phyloP scores from a whole-genome alignment of 805 yeast species.

The Ogataea nonfermentans region DNA sequence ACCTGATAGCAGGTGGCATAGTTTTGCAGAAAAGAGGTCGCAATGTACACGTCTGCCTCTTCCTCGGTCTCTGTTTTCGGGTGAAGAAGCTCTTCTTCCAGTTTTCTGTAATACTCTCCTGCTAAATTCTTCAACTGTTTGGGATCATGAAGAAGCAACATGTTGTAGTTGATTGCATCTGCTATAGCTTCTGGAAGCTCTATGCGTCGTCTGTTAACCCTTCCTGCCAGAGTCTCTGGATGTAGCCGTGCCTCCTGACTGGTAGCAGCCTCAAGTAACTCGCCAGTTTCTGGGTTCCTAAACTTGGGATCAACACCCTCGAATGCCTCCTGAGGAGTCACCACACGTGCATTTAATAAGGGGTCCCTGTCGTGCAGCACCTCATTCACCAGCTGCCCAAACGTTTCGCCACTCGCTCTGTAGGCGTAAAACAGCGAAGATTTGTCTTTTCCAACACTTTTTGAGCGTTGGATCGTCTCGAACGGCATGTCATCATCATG shows the following conservation, averaged over 20 bases:
- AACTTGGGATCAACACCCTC: conserved; percentile 32
- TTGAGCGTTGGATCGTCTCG: conserved; percentile 16
- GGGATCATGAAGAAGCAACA: conserved; percentile 60
- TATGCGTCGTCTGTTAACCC: conserved; percentile 50
- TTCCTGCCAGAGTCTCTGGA: conserved; percentile 55
- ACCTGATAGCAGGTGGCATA: conserved; percentile 70
- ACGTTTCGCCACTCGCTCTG: conserved; percentile 38
- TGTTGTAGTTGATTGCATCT: conserved; percentile 59
- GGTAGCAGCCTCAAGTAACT: conserved; percentile 37
- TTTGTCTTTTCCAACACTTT: conserved; percentile 23
- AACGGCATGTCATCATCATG: conserved; percentile 24
- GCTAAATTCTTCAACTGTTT: conserved; percentile 61
- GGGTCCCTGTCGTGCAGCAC: conserved; percentile 36
- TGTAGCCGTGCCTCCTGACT: conserved; percentile 56
- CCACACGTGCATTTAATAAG: conserved; percentile 33
- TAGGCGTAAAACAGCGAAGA: conserved; percentile 36
- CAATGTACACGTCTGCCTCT: conserved; percentile 79
- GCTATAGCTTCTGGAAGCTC: conserved; percentile 57
- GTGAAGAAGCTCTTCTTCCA: conserved; percentile 56
- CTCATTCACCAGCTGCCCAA: conserved; percentile 43
- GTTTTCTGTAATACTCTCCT: conserved; percentile 32
- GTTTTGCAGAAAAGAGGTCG: conserved; percentile 76
- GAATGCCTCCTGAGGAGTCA: conserved; percentile 37
- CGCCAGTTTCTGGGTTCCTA: conserved; percentile 34
- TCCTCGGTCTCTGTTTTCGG: conserved; percentile 34